Conservation (phyloP, 352 stramenopile genomes). For the Pythium oligandrum region DNA sequence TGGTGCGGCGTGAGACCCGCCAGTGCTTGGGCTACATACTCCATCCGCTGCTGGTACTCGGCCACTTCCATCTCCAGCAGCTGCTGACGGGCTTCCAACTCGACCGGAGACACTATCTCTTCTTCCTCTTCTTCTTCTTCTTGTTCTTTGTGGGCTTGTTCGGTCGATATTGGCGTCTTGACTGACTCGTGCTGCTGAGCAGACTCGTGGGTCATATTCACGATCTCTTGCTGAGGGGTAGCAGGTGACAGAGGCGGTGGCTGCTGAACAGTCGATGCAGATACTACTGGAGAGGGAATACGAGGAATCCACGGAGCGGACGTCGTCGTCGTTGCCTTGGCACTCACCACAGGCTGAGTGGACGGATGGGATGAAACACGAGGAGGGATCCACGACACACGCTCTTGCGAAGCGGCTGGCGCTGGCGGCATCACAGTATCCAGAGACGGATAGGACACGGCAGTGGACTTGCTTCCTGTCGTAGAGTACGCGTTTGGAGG, state of each 20-base stretch:
- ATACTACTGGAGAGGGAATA: too few relatives aligned
- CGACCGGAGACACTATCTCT: conserved; percentile 5
- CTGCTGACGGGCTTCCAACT: conserved; percentile 26
- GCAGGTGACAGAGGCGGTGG: background rate
- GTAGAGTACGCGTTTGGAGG: background rate
- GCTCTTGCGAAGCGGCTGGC: too few relatives aligned
- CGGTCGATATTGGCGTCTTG: background rate
- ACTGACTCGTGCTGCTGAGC: background rate
- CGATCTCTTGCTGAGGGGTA: conserved; percentile 2
- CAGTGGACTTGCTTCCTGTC: too few relatives aligned
- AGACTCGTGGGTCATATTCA: background rate
- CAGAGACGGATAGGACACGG: too few relatives aligned
- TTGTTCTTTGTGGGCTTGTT: conserved; percentile 1
- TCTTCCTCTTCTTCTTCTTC: background rate
- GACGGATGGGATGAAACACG: too few relatives aligned
- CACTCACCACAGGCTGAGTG: too few relatives aligned
- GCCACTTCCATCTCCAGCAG: conserved; percentile 37
- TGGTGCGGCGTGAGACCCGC: conserved; percentile 65
- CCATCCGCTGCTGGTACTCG: conserved; percentile 36
- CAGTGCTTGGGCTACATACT: conserved; percentile 60
- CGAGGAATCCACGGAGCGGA: too few relatives aligned
- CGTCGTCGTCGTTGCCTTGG: too few relatives aligned
- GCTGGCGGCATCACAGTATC: too few relatives aligned
- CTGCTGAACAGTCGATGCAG: too few relatives aligned
- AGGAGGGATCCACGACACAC: too few relatives aligned